phyloP scores from a whole-genome alignment of 306 rosid genomes.

The Delonix regia region DNA sequence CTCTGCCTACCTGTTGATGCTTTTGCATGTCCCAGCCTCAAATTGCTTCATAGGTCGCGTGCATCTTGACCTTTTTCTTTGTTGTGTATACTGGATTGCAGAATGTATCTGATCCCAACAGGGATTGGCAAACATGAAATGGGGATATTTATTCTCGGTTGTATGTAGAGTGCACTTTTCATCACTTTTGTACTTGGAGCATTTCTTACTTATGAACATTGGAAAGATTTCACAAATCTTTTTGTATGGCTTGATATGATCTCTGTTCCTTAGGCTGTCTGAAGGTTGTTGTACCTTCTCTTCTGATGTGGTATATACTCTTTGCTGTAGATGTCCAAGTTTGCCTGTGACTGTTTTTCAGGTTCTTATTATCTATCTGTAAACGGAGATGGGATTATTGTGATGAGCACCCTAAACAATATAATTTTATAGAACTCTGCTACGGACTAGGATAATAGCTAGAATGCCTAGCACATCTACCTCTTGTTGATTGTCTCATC shows the following conservation, averaged over 20 bases:
- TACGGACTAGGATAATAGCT: neutral
- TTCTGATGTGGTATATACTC: conserved; percentile 37
- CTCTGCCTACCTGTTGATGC: neutral
- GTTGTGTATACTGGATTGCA: conserved; percentile 27
- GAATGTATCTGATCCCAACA: conserved; percentile 39
- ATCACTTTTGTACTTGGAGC: conserved; percentile 48
- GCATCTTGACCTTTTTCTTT: conserved; percentile 4
- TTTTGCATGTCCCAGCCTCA: conserved; percentile 7
- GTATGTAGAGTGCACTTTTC: conserved; percentile 37
- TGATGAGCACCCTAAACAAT: conserved; percentile 13
- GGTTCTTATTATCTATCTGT: conserved; percentile 36
- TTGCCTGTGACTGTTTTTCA: conserved; percentile 26
- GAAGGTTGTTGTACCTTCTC: conserved; percentile 36
- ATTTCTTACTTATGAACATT: conserved; percentile 45
- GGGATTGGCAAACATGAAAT: conserved; percentile 40
- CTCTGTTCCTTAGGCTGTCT: conserved; percentile 33
- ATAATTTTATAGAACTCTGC: conserved; percentile 2
- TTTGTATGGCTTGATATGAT: conserved; percentile 51
- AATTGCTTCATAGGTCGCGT: neutral
- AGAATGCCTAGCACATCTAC: neutral
- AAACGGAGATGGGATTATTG: conserved; percentile 24
- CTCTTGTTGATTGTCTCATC: neutral
- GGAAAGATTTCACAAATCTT: conserved; percentile 44
- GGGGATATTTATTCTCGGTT: conserved; percentile 4
- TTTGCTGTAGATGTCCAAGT: conserved; percentile 39